Percentiles rank a stretch among this genome's conserved stretches.
Conservation (phyloP, 2,329 filamentous ascomycete species). For the Piedraia hortae region DNA sequence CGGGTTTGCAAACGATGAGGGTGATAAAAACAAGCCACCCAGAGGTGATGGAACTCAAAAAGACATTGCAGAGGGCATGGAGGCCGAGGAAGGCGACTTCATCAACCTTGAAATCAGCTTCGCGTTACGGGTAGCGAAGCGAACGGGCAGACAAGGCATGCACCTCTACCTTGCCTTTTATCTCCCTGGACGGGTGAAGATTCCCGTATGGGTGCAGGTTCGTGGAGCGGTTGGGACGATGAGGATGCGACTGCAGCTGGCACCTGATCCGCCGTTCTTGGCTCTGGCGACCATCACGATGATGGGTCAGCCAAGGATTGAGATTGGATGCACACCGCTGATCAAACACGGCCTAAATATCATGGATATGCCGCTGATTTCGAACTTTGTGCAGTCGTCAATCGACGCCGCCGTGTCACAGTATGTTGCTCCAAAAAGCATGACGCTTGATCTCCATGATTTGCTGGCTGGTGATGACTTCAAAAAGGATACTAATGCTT, state of each 20-base stretch:
- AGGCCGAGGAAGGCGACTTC: conserved; percentile 52
- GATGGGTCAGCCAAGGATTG: conserved; percentile 45
- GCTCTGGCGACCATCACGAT: conserved; percentile 48
- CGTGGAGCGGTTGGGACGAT: conserved; percentile 43
- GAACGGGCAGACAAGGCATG: conserved; percentile 38
- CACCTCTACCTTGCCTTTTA: conserved; percentile 48
- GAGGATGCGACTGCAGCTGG: conserved; percentile 41
- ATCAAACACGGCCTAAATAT: conserved; percentile 42
- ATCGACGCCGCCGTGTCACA: conserved; percentile 47
- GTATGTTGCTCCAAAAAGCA: conserved; percentile 49
- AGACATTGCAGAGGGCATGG: conserved; percentile 31
- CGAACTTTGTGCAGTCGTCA: conserved; percentile 45
- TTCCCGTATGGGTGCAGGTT: conserved; percentile 49
- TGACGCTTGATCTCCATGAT: conserved; percentile 47
- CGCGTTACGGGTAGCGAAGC: conserved; percentile 37
- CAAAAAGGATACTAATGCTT: conserved; percentile 42
- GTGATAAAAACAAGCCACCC: conserved; percentile 10
- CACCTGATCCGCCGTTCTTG: conserved; percentile 51
- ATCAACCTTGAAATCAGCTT: conserved; percentile 52
- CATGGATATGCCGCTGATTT: conserved; percentile 49
- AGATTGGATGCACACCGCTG: conserved; percentile 41
- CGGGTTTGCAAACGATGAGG: conserved; percentile 10
- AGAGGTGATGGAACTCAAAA: conserved; percentile 7
- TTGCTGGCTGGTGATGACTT: conserved; percentile 56
- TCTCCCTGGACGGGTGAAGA: conserved; percentile 26